Percentiles rank a stretch among this genome's conserved stretches.
Conservation (phyloP, 2,329 filamentous ascomycete genomes). For the Talaromyces albobiverticillius region DNA sequence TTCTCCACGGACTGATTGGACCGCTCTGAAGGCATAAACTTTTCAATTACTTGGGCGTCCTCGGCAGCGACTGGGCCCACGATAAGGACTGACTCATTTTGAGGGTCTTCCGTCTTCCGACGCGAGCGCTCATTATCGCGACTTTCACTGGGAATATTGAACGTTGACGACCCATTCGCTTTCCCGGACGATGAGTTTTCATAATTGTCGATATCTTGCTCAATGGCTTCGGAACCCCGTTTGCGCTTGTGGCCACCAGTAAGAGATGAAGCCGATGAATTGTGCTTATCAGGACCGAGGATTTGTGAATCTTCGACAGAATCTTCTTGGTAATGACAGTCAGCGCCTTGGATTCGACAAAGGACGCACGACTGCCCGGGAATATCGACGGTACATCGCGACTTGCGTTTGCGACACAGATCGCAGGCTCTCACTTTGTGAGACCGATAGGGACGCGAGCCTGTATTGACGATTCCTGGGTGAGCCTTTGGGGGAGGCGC, state of each 20-base stretch:
- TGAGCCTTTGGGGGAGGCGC: conserved; percentile 25
- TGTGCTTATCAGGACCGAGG: conserved; percentile 25
- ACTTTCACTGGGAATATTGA: conserved; percentile 24
- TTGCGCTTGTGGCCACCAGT: conserved; percentile 36
- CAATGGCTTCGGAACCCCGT: conserved; percentile 28
- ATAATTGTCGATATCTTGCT: conserved; percentile 19
- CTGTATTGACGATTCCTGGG: conserved; percentile 38
- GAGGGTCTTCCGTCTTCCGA: conserved; percentile 31
- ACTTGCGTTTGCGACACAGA: conserved; percentile 60
- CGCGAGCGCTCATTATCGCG: conserved; percentile 31
- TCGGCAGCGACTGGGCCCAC: conserved; percentile 59
- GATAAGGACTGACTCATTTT: conserved; percentile 51
- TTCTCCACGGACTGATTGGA: conserved; percentile 37
- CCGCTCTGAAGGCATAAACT: conserved; percentile 51
- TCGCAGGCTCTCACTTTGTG: conserved; percentile 61
- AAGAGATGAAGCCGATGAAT: conserved; percentile 26
- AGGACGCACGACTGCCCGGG: conserved; percentile 54
- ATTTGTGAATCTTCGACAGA: conserved; percentile 24
- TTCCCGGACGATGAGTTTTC: conserved; percentile 19
- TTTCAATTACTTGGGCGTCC: conserved; percentile 60
- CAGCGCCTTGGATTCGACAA: conserved; percentile 57
- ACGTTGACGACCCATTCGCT: conserved; percentile 22
- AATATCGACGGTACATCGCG: conserved; percentile 58
- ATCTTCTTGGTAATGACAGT: conserved; percentile 55
- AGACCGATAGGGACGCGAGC: conserved; percentile 57